These are phyloP conservation scores for Cryptococcus sp. DNA, from an alignment of 1,284 basidiomycete genomes.

Conservation along the genomic window DNA sequence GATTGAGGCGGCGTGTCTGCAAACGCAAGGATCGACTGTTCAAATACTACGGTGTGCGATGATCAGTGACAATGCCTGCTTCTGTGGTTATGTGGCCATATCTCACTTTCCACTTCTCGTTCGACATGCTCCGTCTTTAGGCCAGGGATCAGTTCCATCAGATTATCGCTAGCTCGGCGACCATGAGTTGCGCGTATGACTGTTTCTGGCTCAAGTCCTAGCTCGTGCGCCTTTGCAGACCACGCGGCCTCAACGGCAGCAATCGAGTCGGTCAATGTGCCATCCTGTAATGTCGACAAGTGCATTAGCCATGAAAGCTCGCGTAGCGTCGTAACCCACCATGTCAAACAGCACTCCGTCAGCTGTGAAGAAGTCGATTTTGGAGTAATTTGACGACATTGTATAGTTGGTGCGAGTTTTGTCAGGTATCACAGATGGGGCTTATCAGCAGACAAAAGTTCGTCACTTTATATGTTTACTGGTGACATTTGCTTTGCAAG, in stretches of 20 bases:
- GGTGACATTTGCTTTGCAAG: too few species aligned
- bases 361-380: slow-evolving; percentile 54
- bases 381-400: slow-evolving; percentile 3
- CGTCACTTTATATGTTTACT: too few species aligned
- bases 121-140: slow-evolving; percentile 67
- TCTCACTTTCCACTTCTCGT: slow-evolving; percentile 60
- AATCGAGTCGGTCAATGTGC: slow-evolving; percentile 73
- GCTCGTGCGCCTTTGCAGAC: slow-evolving; percentile 70
- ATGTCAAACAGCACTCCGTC: slow-evolving; percentile 74
- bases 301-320: not conserved
- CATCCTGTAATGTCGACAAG: slow-evolving; percentile 57
- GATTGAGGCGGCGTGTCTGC: slow-evolving; percentile 65
- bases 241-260: slow-evolving; percentile 76
- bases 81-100: not conserved
- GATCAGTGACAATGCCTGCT: not conserved
- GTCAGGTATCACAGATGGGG: too few species aligned
- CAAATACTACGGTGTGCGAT: slow-evolving; percentile 57
- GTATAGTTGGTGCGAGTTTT: too few species aligned
- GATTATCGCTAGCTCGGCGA: slow-evolving; percentile 69
- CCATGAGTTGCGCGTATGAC: slow-evolving; percentile 75
- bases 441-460: too few species aligned
- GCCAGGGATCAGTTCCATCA: slow-evolving; percentile 62
- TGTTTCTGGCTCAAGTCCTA: slow-evolving; percentile 64
- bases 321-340: slow-evolving; percentile 54
- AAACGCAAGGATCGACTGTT: slow-evolving; percentile 69